These are phyloP conservation scores for Rhynchospora pubera DNA, from an alignment of 176 grass and related monocot species.

Conservation along the genomic window DNA sequence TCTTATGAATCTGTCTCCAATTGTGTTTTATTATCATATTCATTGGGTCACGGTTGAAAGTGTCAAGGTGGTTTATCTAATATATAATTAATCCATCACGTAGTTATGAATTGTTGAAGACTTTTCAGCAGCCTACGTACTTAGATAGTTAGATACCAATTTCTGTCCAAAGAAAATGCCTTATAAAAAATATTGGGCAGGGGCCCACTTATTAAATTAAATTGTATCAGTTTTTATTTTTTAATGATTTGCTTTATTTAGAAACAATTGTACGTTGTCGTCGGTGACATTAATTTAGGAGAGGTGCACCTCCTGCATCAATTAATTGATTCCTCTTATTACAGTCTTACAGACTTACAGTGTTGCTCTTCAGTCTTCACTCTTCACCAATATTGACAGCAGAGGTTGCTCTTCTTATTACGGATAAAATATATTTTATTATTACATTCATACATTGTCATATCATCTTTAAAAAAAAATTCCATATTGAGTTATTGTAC, in stretches of 20 bases:
- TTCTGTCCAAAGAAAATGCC: neutral
- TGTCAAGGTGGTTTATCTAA: neutral
- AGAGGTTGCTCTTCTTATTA: neutral
- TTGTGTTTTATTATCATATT: neutral
- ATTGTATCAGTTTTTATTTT: neutral
- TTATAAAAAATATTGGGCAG: neutral
- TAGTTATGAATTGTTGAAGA: neutral
- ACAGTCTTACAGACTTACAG: no score
- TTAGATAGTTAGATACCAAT: neutral
- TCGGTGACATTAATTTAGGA: neutral
- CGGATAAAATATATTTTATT: no score
- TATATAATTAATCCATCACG: neutral
- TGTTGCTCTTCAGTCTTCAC: neutral
- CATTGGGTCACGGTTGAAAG: conserved; percentile 7
- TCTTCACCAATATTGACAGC: neutral
- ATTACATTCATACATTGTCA: no score
- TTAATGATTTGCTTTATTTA: neutral
- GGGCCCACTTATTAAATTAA: neutral
- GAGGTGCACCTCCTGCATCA: neutral
- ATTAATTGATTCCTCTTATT: neutral
- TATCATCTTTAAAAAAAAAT: no score
- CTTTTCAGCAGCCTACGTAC: neutral
- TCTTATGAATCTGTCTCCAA: neutral
- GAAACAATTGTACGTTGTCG: neutral
- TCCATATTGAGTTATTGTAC: no score